Conservation (phyloP, 78 protist genomes). For the Dictyostelium firmibasis region DNA sequence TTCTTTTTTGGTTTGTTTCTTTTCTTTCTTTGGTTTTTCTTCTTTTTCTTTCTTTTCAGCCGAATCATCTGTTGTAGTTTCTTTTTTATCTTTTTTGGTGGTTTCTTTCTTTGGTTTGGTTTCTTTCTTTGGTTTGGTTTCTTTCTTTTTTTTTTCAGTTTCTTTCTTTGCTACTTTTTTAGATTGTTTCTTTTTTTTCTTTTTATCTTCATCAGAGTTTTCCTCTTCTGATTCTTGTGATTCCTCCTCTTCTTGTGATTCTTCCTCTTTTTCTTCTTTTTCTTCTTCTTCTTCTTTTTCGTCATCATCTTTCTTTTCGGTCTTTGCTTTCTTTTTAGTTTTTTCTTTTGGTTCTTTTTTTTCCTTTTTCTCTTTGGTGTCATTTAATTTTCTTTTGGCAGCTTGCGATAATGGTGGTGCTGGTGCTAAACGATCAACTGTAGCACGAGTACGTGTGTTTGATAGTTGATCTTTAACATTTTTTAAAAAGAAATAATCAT, state of each 20-base stretch:
- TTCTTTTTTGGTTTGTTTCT: background rate
- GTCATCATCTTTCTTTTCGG: too few species aligned
- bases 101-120: background rate
- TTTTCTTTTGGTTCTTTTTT: background rate
- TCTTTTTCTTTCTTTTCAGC: slow-evolving; percentile 26
- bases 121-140: background rate
- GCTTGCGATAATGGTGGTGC: background rate
- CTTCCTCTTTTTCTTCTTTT: background rate
- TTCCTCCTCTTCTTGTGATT: background rate
- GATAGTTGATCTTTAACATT: background rate
- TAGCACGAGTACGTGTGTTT: background rate
- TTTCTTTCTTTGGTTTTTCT: background rate
- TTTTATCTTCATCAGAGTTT: background rate
- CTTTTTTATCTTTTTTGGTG: slow-evolving; percentile 4
- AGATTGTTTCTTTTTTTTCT: background rate
- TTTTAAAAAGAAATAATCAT: background rate
- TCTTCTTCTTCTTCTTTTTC: background rate
- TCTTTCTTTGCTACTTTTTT: background rate
- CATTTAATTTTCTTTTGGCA: background rate
- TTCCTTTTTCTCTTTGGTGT: background rate
- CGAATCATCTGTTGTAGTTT: background rate
- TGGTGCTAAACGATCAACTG: background rate
- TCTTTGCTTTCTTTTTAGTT: background rate
- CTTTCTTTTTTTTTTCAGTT: slow-evolving; percentile 8
- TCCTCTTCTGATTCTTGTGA: background rate